Evolutionary conservation across 331 rosid genomes (phyloP).

Genomic region (Rhamnella rubrinervis): DNA sequence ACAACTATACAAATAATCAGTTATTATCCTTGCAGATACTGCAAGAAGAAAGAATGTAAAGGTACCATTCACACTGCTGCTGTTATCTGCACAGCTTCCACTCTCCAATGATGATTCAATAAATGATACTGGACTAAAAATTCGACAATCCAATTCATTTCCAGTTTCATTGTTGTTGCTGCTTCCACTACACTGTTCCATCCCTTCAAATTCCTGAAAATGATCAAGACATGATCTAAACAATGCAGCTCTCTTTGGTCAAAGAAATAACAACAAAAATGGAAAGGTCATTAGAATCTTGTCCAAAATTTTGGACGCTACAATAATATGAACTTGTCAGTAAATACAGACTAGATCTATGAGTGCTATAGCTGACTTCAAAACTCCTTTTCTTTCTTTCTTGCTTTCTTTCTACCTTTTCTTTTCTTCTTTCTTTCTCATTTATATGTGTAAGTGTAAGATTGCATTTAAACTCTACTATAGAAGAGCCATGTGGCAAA

Average conservation of each 20-base stretch:
- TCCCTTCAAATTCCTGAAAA: conserved; percentile 57
- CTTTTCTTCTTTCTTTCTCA: too few species aligned
- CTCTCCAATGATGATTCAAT: conserved; percentile 48
- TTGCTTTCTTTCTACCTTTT: too few species aligned
- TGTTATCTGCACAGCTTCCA: conserved; percentile 48
- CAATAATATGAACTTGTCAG: not conserved
- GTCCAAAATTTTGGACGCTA: not conserved
- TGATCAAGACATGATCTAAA: conserved; percentile 13
- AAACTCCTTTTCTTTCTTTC: not conserved
- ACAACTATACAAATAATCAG: not conserved
- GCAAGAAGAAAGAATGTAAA: conserved; percentile 10
- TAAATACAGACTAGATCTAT: not conserved
- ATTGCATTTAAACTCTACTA: too few species aligned
- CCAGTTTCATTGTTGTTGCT: conserved; percentile 40
- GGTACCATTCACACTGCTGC: conserved; percentile 56
- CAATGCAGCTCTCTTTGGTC: not conserved
- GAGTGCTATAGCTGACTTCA: conserved; percentile 5
- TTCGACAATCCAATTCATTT: conserved; percentile 32
- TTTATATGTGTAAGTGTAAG: too few species aligned
- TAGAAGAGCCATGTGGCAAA: too few species aligned
- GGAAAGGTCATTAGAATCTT: not conserved
- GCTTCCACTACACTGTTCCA: conserved; percentile 43
- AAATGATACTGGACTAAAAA: conserved; percentile 29
- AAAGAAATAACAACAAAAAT: not conserved
- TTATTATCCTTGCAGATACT: too few species aligned